Evolutionary conservation across 345 rosid species (phyloP).

Genomic region (Raphanus sativus): DNA sequence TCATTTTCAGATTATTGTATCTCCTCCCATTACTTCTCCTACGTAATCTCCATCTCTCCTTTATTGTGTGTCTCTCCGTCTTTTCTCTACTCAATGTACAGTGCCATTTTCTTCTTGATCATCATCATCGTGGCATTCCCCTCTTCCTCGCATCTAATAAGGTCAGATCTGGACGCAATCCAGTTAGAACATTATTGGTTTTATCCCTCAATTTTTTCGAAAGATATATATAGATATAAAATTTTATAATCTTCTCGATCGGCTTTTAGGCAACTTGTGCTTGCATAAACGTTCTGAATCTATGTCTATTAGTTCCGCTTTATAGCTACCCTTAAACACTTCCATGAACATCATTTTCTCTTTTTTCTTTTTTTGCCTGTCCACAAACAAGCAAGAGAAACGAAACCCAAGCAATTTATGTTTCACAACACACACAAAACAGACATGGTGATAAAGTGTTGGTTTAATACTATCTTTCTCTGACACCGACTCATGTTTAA

Average conservation of each 20-base stretch:
- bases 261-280: slow-evolving; percentile 54
- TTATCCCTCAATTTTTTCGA: neutral
- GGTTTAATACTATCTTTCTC: neutral
- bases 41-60: slow-evolving; percentile 27
- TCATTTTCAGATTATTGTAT: neutral
- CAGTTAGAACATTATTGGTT: neutral
- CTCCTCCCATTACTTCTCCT: slow-evolving; percentile 15
- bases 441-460: neutral
- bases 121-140: neutral
- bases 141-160: neutral
- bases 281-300: slow-evolving; percentile 61
- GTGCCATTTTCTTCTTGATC: neutral
- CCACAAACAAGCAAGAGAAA: neutral
- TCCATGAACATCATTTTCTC: slow-evolving; percentile 67
- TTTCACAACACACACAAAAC: neutral
- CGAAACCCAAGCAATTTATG: neutral
- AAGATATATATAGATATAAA: neutral
- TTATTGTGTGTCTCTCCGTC: neutral
- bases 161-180: neutral
- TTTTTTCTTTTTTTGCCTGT: slow-evolving; percentile 71
- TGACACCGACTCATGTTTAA: neutral
- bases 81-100: neutral
- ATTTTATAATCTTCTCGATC: slow-evolving; percentile 51
- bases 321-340: slow-evolving; percentile 71
- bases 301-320: slow-evolving; percentile 57